phyloP scores from a whole-genome alignment of 2,329 filamentous ascomycete genomes.

The Fusarium brevicatenulatum region DNA sequence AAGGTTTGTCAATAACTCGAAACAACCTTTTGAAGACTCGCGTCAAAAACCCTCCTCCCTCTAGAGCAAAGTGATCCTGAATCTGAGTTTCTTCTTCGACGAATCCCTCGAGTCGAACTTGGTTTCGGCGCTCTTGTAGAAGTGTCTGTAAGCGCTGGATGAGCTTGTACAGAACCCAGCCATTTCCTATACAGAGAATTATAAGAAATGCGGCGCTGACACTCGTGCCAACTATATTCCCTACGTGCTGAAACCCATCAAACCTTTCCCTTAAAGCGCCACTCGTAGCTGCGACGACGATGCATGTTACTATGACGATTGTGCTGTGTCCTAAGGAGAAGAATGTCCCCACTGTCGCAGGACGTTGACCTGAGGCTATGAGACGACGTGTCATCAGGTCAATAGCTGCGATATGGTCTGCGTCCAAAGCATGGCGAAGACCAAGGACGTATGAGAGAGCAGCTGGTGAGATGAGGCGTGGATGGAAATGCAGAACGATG shows the following conservation, averaged over 20 bases:
- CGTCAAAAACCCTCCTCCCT: slow-evolving; percentile 81
- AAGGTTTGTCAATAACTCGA: slow-evolving; percentile 76
- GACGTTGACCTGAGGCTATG: slow-evolving; percentile 83
- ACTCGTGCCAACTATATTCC: slow-evolving; percentile 88
- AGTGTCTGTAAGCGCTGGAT: slow-evolving; percentile 73
- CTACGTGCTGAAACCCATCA: slow-evolving; percentile 80
- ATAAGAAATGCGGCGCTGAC: slow-evolving; percentile 87
- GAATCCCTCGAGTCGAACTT: slow-evolving; percentile 44
- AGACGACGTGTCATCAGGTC: slow-evolving; percentile 94
- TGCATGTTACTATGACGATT: slow-evolving; percentile 88
- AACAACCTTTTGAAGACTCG: slow-evolving; percentile 79
- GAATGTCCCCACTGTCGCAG: slow-evolving; percentile 92
- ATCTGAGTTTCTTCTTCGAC: slow-evolving; percentile 34
- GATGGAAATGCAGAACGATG: slow-evolving; percentile 63
- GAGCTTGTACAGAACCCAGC: slow-evolving; percentile 84
- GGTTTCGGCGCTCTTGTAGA: slow-evolving; percentile 53
- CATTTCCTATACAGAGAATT: slow-evolving; percentile 83
- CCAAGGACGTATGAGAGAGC: slow-evolving; percentile 89
- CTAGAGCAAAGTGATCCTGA: slow-evolving; percentile 69
- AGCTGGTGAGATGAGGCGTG: slow-evolving; percentile 78
- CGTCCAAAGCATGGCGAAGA: slow-evolving; percentile 93
- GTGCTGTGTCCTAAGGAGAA: slow-evolving; percentile 95
- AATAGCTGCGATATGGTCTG: slow-evolving; percentile 89
- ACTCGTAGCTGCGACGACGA: slow-evolving; percentile 91
- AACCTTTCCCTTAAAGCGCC: slow-evolving; percentile 85